Percentiles rank a stretch among this genome's conserved stretches.
These are phyloP conservation scores for Lodderomyces metapsilosis DNA, from an alignment of 1,139 yeast species.

Conservation along the genomic window DNA sequence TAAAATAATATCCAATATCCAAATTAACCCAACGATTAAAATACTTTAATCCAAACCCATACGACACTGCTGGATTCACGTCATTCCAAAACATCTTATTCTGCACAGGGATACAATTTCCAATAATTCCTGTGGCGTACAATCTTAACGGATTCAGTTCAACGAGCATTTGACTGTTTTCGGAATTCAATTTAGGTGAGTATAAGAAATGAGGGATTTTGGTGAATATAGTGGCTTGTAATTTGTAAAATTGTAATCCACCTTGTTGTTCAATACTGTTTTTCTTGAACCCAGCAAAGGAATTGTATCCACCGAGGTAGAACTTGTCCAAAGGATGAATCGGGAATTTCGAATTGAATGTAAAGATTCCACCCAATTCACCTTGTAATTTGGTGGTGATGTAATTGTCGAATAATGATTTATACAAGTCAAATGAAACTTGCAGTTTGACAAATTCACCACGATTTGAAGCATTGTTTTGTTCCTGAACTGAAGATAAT, in stretches of 20 bases:
- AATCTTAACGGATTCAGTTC: constrained; percentile 44
- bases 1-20: constrained; percentile 36
- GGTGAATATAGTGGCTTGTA: constrained; percentile 34
- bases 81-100: constrained; percentile 23
- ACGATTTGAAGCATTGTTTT: constrained; percentile 20
- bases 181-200: constrained; percentile 6
- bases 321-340: constrained; percentile 49
- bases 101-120: constrained; percentile 26
- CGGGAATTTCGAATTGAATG: constrained; percentile 22
- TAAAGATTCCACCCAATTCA: constrained; percentile 36
- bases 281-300: constrained; percentile 39
- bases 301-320: constrained; percentile 45
- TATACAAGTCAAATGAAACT: constrained; percentile 29
- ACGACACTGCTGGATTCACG: constrained; percentile 27
- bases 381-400: constrained; percentile 37
- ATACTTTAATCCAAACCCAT: constrained; percentile 46
- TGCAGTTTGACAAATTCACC: constrained; percentile 29
- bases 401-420: constrained; percentile 35
- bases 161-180: constrained; percentile 14
- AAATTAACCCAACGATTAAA: constrained; percentile 46
- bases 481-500: constrained; percentile 34
- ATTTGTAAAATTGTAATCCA: constrained; percentile 39
- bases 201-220: constrained; percentile 36
- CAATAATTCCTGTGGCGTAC: constrained; percentile 35
- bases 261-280: constrained; percentile 41